Base-by-base conservation (phyloP, 2,329 filamentous ascomycete genomes). In the Aspergillus ibericus region DNA sequence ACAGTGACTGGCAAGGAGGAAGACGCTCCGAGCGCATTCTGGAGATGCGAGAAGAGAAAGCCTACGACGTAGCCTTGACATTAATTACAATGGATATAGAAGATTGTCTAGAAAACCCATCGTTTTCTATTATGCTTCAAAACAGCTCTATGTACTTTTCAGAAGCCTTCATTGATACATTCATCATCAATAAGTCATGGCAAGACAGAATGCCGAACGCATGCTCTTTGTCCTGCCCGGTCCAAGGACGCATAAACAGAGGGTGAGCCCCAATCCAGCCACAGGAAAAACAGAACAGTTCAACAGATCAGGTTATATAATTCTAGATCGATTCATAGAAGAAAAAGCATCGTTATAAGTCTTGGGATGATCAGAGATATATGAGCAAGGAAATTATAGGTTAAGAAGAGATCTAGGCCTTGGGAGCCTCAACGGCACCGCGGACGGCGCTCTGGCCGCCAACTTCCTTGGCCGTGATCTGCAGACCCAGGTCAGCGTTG, bases 381-480 rank as follows among this genome's bases (percentile, higher is more conserved):
- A 42, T 53, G 46, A 34, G 46, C 27, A 50, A 27, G 16, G 40
- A 55, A 44, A 62, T 78, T 55, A 49, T 58, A 56, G 22, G 49
- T 58, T 35, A 38, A 34, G 12, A 15, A 34, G 5, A 36, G 12
- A 74, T 50, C 68, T 66, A 44, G 34, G 59, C 51, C 61, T 69
- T n/a, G 68, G 69, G 35, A 73, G 51, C 75, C 63, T 82, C 80
- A 49, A 85, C 72, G 54, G 70, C 75, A 49, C 90, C 91, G 67
- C 92, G 82, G 59, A 95, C 87, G 66, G 92, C 93, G 44, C 89
- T 89, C 82, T 96, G 93, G 60, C 86, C 90, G 63, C 93, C 93
- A 50, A 96, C 88, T 76, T 96, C 92, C 64, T 93, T 84, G 57
- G 89, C 88, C 42, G 93, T 90, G 66, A 96, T 83, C 51, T 89